A percentile compares a stretch with the other conserved stretches of the same genome.
phyloP scores from a whole-genome alignment of 129 eudicot species.

The Logfia minima region DNA sequence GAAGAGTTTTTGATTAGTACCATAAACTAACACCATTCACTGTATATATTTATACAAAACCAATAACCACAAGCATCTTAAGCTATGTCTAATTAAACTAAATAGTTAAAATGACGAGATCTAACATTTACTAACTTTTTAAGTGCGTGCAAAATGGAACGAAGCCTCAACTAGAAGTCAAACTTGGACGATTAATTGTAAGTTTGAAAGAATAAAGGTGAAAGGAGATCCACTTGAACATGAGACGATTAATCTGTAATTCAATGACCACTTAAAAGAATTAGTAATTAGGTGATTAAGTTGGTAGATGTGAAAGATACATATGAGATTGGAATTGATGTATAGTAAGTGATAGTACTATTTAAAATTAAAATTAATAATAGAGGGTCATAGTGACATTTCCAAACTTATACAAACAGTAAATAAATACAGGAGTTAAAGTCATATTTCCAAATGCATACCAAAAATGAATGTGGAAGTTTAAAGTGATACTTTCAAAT shows the following conservation, averaged over 20 bases:
- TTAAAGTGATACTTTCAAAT: slow-evolving; percentile 22
- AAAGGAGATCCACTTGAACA: slow-evolving; percentile 21
- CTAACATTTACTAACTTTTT: background rate
- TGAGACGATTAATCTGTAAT: slow-evolving; percentile 8
- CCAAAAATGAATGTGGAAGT: slow-evolving; percentile 15
- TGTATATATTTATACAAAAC: too few relatives aligned
- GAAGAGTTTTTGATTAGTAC: too few relatives aligned
- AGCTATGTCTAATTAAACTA: too few relatives aligned
- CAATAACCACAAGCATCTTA: too few relatives aligned
- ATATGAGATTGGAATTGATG: slow-evolving; percentile 1
- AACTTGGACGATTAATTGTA: background rate
- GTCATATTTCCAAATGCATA: slow-evolving; percentile 5
- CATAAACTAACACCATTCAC: too few relatives aligned
- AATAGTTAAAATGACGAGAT: too few relatives aligned
- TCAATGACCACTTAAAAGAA: background rate
- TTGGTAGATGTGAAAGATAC: slow-evolving; percentile 17
- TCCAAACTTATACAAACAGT: slow-evolving; percentile 18
- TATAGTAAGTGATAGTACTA: slow-evolving; percentile 15
- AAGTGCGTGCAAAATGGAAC: background rate
- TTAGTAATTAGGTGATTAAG: slow-evolving; percentile 19
- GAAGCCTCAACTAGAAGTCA: slow-evolving; percentile 1
- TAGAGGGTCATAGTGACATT: background rate
- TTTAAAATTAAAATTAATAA: background rate
- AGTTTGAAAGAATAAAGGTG: background rate
- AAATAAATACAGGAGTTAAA: background rate